Conservation (phyloP, 2,329 filamentous ascomycete species). For the Lecanicillium sp. region DNA sequence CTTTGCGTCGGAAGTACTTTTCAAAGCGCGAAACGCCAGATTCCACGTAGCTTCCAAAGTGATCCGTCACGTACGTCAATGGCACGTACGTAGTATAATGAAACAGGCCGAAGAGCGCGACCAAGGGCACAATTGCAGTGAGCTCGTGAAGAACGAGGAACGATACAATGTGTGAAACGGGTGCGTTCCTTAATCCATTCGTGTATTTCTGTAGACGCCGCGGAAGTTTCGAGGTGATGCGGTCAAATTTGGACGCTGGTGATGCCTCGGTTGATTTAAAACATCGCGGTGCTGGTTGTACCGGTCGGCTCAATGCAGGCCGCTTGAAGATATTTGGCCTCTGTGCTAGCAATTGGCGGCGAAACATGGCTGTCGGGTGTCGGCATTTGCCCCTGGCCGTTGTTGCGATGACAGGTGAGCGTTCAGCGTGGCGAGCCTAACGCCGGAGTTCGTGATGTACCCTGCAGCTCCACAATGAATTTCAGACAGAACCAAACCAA, state of each 20-base stretch:
- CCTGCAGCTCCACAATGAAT: not conserved
- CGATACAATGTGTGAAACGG: constrained; percentile 73
- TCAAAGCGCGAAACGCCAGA: constrained; percentile 70
- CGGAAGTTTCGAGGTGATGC: constrained; percentile 53
- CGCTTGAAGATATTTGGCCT: constrained; percentile 19
- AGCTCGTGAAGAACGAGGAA: constrained; percentile 90
- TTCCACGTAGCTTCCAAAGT: constrained; percentile 46
- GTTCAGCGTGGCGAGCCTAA: too few species aligned
- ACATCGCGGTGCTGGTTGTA: constrained; percentile 3
- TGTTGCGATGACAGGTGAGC: not conserved
- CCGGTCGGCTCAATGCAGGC: not conserved
- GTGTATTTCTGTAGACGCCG: constrained; percentile 64
- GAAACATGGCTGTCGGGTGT: constrained; percentile 21
- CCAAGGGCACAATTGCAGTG: constrained; percentile 75
- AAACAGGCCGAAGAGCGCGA: constrained; percentile 69
- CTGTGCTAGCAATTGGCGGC: constrained; percentile 18
- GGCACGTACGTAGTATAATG: constrained; percentile 76
- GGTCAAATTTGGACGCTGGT: constrained; percentile 34
- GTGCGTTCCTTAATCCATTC: constrained; percentile 64
- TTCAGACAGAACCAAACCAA: too few species aligned
- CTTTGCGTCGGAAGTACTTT: constrained; percentile 68
- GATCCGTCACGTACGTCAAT: constrained; percentile 41
- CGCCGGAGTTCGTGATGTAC: not conserved
- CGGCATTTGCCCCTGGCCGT: not conserved
- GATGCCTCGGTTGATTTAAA: constrained; percentile 22